Base-by-base conservation (phyloP, 768 basidiomycete genomes). In the Russula brevipes region DNA sequence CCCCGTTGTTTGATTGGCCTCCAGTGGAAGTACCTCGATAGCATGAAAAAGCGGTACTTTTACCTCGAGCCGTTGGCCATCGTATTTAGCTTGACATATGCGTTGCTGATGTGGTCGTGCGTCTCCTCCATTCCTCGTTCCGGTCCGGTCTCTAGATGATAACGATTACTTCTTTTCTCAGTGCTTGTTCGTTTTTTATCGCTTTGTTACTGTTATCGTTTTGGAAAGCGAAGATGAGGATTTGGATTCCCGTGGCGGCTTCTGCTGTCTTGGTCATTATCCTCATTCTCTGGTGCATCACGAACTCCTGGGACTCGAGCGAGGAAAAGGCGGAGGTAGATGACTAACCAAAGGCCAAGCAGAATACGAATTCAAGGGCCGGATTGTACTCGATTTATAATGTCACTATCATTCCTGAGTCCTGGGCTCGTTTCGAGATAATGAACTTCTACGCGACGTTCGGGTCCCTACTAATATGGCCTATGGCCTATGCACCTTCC, bases 91-190 rank as follows among this genome's bases (percentile, higher is more conserved):
- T 66, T 85, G 9, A 84, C 84, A 0, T 81, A 82, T 59, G 80
- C 82, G 1, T 72, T 85, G 24, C 73, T 85, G 47, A 78, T 85
- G 75, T 85, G 83, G 83, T 79, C 78, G 84, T 84, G 67, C 72
- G 83, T 77, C 7, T n/a, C n/a, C 14, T 31, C 24, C 31, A 35
- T n/a, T 17, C 11, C 42, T 19, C 30, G 17, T 33, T 8, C 42
- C n/a, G 17, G n/a, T n/a, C n/a, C n/a, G 17, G 17, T 12, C 11
- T 44, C 19, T 31, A 42, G 44, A 44, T 47, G 33, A 47, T 62
- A 7, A 7, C 24, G n/a, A n/a, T n/a, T n/a, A n/a, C n/a, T 31
- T 19, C 55, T 33, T 31, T 33, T n/a, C 14, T 14, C 35, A 80
- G 79, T 19, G 77, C 76, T 73, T 64, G 76, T 2, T 70, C 70